phyloP scores from a whole-genome alignment of 306 rosid genomes.

The Cicer arietinum region DNA sequence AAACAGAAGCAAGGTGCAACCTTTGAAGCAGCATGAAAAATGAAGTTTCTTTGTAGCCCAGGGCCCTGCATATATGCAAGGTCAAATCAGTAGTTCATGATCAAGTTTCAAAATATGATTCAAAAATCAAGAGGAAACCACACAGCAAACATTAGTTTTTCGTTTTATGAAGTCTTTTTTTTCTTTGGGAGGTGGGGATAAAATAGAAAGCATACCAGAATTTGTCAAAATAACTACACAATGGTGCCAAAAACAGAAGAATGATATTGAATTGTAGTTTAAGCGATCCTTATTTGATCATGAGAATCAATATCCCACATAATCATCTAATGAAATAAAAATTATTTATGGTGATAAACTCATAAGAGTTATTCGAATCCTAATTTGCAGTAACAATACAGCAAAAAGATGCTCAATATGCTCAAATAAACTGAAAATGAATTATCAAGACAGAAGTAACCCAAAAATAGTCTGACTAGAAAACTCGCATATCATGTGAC shows the following conservation, averaged over 20 bases:
- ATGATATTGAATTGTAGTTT: constrained; percentile 3
- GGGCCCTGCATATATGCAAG: constrained; percentile 60
- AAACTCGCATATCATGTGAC: constrained; percentile 13
- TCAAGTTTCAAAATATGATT: constrained; percentile 21
- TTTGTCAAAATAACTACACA: neutral
- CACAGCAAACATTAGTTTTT: constrained; percentile 2
- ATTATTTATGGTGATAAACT: constrained; percentile 14
- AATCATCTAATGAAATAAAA: constrained; percentile 34
- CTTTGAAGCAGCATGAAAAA: constrained; percentile 66
- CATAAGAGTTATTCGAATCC: constrained; percentile 16
- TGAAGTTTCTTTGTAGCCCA: constrained; percentile 66
- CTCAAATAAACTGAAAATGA: constrained; percentile 24
- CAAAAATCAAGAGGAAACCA: constrained; percentile 17
- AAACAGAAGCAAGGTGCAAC: constrained; percentile 45
- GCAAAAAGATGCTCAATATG: constrained; percentile 34
- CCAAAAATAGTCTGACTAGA: constrained; percentile 15
- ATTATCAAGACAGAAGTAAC: constrained; percentile 21
- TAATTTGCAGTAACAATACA: neutral
- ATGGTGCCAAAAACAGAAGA: constrained; percentile 32
- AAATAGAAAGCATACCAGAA: neutral
- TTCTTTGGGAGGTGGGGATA: neutral
- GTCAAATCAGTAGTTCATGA: constrained; percentile 17
- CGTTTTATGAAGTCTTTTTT: constrained; percentile 7
- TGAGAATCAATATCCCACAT: constrained; percentile 36
- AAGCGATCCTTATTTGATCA: constrained; percentile 22